Base-by-base conservation (phyloP, 2,329 filamentous ascomycete genomes). In the Akanthomyces lecanii region DNA sequence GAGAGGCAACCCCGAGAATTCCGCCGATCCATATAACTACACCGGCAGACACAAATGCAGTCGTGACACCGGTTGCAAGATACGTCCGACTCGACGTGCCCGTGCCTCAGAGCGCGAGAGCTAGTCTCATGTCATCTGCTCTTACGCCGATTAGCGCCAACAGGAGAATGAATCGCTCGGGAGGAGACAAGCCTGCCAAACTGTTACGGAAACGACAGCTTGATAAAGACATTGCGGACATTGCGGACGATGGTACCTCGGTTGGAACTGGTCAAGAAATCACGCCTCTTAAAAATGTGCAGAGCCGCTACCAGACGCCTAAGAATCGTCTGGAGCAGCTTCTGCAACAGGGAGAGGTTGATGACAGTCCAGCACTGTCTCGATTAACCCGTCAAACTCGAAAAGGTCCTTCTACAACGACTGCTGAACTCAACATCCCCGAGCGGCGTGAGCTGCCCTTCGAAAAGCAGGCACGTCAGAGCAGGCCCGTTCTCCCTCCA, bases 211-310 rank as follows among this genome's bases (percentile, higher is more conserved):
- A 69, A 67, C 67, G 69, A 60, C 69, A 69, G 16, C 62, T 77
- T 10, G 71, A 68, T 10, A 70, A 71, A n/a, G 76, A 75, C 7
- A 76, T 84, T 65, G 74, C 75, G 30, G 70, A 69, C 7, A 66
- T 85, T 40, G 77, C 81, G 2, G 82, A 85, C 64, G 82, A 85
- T 66, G 81, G 81, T 1, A 77, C 63, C 65, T 69, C 51, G 66
- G 71, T 75, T 45, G 52, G 47, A 8, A 55, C n/a, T 4, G 14
- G 30, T 5, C 55, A 60, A 25, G 51, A 62, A 36, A 56, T 33
- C 25, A 64, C 62, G 4, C 55, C 63, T 42, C 54, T 25, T 42
- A 51, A 5, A 23, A 65, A 25, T 64, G 60, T 36, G 57, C 63
- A 5, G 59, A 47, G 30, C 21, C 57, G 10, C 60, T 21, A 21